Evolutionary conservation across 139 green algal genomes (phyloP), one percentile per base, ranked within the genome.

Genomic region (Gonium pectorale): DNA sequence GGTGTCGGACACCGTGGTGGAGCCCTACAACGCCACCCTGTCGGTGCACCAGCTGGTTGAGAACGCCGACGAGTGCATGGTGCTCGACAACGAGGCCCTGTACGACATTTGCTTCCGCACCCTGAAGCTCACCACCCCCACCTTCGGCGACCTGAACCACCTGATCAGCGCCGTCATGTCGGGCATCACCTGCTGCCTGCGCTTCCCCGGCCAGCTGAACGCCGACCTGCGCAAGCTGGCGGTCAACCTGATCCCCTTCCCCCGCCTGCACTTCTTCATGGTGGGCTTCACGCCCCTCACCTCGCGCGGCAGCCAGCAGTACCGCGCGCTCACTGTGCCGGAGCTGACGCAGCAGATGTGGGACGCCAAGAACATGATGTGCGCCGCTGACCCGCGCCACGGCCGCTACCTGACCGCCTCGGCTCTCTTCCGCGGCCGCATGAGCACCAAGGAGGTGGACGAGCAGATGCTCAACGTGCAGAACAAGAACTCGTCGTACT

Each of bases 351-450:
- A 99, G 95, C 96, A 99, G 94, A 99, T 99, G 97, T 99, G 97
- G 96, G 97, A 99, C 81, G 96, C 97, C 79, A 99, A 99, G 93
- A 99, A 99, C 95, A 99, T 99, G 97, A 99, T 99, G 97, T 99
- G 97, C 90, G 97, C 97, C 27, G 97, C 97, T 44, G 97, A 99
- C 90, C 97, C 97, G 24, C 93, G 97, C 79, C 97, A 99, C 86
- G 97, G 97, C 56, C 95, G 97, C 75, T 99, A 99, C 93, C 93
- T 99, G 56, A 99, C 97, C 33, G 97, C 97, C 62, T 98, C 96
- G 11, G 97, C 97, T 29, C 79, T 99, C 79, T 99, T 99, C 96
- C 94, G 97, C 59, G 97, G 97, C 44, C 92, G 94, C 83, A 99
- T 99, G 97, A 98, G 94, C 74, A 99, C 97, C 84, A 99, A 99